Base-by-base conservation (phyloP, 1,284 basidiomycete species). In the Ceratobasidium sp. region DNA sequence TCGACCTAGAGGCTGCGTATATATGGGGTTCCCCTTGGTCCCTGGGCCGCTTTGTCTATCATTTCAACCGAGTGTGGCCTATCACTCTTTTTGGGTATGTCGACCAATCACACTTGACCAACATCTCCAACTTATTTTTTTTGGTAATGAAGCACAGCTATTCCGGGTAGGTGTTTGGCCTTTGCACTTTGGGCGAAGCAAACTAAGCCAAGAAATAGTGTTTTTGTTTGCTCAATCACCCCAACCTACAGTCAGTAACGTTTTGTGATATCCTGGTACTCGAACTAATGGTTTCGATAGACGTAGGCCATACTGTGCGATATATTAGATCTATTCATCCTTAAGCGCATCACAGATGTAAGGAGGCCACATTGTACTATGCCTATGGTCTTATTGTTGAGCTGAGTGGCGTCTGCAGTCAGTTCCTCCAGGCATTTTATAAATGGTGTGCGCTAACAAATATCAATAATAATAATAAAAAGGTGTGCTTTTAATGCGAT, bases 41-140 rank as follows among this genome's bases (percentile, higher is more conserved):
- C n/a, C 34, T 19, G 9, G 65, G 65, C 16, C 65, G 51, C 11
- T 49, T 37, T 14, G 51, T 24, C 1, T 68, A 68, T 27, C 48
- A 68, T 34, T 54, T 56, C 27, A 58, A 71, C n/a, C 66, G 66
- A n/a, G n/a, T 71, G 9, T 71, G 66, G 66, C 54, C 66, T 13
- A 46, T 71, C 34, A 24, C 46, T 16, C 3, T 71, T n/a, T 43
- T 71, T 27, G 24, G 53, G 66, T 71, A n/a, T 5, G 66, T 69
- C 29, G 43, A 3, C 31, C 14, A 27, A 4, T 27, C 31, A 8
- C 4, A n/a, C 22, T 5, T 49, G 13, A 11, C 37, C 49, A 6
- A 16, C 29, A 6, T 19, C 37, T 1, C 9, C 37, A 14, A 8
- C 24, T 48, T 63, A 16, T 64, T 8, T 37, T 43, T 39, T 22